Evolutionary conservation across 2,329 filamentous ascomycete species (phyloP).

Genomic region (Neodidymelliopsis sp.): DNA sequence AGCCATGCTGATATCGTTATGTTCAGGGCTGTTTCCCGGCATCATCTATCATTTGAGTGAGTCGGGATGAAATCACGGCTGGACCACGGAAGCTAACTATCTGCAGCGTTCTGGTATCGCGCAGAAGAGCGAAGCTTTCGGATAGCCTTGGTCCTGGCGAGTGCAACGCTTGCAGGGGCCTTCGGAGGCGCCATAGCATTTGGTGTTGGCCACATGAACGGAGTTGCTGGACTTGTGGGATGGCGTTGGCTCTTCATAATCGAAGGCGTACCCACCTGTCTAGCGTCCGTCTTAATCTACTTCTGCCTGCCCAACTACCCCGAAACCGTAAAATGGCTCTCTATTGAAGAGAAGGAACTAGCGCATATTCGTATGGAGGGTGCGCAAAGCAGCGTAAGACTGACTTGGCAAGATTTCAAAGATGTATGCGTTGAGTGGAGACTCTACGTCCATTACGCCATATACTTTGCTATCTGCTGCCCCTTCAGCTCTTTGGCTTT

Average conservation of each 20-base stretch:
- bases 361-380: too few species aligned
- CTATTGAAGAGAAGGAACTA: constrained; percentile 47
- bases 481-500: constrained; percentile 55
- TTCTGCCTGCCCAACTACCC: constrained; percentile 60
- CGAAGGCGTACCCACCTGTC: constrained; percentile 32
- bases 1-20: too few species aligned
- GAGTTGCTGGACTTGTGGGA: constrained; percentile 44
- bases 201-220: constrained; percentile 54
- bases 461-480: constrained; percentile 36
- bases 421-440: background rate
- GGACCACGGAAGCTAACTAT: too few species aligned
- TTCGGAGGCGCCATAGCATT: constrained; percentile 66
- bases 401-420: background rate
- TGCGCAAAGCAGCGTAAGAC: too few species aligned
- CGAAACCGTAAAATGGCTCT: constrained; percentile 57
- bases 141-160: constrained; percentile 64
- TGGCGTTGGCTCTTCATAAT: constrained; percentile 40
- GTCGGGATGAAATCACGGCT: too few species aligned
- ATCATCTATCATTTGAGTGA: too few species aligned
- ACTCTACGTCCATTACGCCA: constrained; percentile 53
- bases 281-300: constrained; percentile 48
- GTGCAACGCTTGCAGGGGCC: constrained; percentile 63
- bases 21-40: too few species aligned
- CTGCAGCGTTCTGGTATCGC: constrained; percentile 66
- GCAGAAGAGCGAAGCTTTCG: constrained; percentile 65